Percentiles rank a stretch among this genome's conserved stretches.
phyloP scores from a whole-genome alignment of 2,329 filamentous ascomycete species.

The Plenodomus tracheiphilus region DNA sequence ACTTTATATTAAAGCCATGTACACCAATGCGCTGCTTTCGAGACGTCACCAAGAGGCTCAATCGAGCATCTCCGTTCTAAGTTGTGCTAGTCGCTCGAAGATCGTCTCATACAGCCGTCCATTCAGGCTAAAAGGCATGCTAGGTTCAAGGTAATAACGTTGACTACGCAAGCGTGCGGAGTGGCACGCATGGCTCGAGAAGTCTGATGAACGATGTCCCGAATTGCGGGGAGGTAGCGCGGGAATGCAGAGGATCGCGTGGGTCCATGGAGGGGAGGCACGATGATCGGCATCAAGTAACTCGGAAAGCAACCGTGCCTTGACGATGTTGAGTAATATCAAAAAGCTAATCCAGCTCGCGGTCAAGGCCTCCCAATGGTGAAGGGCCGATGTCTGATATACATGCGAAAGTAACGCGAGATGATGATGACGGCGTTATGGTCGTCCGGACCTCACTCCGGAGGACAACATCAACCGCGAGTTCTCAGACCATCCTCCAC shows the following conservation, averaged over 20 bases:
- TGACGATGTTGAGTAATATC: neutral
- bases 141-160: neutral
- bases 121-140: slow-evolving; percentile 12
- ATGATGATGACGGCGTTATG: too few species aligned
- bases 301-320: neutral
- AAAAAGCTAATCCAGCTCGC: neutral
- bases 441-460: too few species aligned
- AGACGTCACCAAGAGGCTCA: slow-evolving; percentile 4
- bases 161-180: slow-evolving; percentile 7
- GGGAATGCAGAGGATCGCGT: neutral
- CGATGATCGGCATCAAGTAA: neutral
- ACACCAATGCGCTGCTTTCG: neutral
- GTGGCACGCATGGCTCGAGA: neutral
- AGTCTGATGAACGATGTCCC: neutral
- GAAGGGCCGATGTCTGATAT: too few species aligned
- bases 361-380: too few species aligned
- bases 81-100: slow-evolving; percentile 1
- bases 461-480: too few species aligned
- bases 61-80: slow-evolving; percentile 2
- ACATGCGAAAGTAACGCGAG: too few species aligned
- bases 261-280: neutral
- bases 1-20: slow-evolving; percentile 9
- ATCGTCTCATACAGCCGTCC: slow-evolving; percentile 1
- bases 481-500: too few species aligned
- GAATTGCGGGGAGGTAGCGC: neutral